phyloP scores from a whole-genome alignment of 1,139 yeast species.

The Candida pseudoviswanathii region DNA sequence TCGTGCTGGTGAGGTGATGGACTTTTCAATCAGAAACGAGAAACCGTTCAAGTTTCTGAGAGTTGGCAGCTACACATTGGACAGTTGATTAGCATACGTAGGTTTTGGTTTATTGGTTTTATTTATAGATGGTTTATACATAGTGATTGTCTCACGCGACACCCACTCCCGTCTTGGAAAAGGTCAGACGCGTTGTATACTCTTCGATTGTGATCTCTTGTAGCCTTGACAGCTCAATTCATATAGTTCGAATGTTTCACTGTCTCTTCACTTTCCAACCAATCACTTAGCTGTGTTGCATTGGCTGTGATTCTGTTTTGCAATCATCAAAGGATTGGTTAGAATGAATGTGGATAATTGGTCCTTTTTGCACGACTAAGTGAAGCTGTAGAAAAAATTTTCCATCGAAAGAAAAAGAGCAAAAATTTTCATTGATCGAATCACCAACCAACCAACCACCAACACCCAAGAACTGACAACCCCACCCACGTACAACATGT shows the following conservation, averaged over 20 bases:
- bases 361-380: background rate
- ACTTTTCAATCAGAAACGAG: slow-evolving; percentile 66
- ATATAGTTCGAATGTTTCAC: background rate
- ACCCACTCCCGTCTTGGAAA: no score
- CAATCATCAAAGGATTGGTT: background rate
- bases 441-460: background rate
- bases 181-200: no score
- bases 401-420: slow-evolving; percentile 4
- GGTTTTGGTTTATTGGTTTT: background rate
- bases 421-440: slow-evolving; percentile 1
- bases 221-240: no score
- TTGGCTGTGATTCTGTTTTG: background rate
- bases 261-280: background rate
- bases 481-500: slow-evolving; percentile 44
- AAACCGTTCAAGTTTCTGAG: slow-evolving; percentile 74
- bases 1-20: slow-evolving; percentile 52
- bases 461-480: background rate
- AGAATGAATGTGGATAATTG: background rate
- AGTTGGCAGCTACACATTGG: slow-evolving; percentile 47
- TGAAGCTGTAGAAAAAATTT: background rate
- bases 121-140: background rate
- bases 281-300: background rate
- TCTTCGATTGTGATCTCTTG: no score
- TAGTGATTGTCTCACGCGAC: no score
- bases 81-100: background rate